Percentiles rank a stretch among this genome's conserved stretches.
phyloP scores from a whole-genome alignment of 176 grass and related monocot genomes.

The Carex scoparia region DNA sequence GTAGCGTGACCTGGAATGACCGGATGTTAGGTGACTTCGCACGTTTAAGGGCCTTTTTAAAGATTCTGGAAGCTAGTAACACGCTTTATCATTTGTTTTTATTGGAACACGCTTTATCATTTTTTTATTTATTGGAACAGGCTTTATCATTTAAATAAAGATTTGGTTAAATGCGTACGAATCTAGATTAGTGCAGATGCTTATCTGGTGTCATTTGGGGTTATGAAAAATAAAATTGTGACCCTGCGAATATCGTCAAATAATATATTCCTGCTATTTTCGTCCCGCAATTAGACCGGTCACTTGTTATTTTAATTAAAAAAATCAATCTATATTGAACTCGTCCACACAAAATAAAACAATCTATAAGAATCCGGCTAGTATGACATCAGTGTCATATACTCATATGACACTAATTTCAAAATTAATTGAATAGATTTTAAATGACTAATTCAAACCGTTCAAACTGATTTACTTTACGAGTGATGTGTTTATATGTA shows the following conservation, averaged over 20 bases:
- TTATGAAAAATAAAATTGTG: neutral
- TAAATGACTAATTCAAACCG: too few species aligned
- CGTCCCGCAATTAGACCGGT: too few species aligned
- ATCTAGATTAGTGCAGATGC: neutral
- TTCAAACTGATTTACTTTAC: too few species aligned
- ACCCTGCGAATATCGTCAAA: neutral
- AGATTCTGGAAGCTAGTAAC: neutral
- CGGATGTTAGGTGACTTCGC: neutral
- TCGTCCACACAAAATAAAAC: too few species aligned
- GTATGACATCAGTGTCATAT: too few species aligned
- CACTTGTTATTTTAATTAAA: too few species aligned
- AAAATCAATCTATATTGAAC: too few species aligned
- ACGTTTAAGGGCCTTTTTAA: neutral
- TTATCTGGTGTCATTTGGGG: neutral
- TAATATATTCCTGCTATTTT: too few species aligned
- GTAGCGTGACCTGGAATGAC: slow-evolving; percentile 7
- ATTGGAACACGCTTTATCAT: neutral
- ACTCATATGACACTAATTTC: too few species aligned
- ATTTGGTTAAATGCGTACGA: neutral
- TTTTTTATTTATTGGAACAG: neutral
- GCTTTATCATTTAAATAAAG: neutral
- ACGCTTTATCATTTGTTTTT: neutral
- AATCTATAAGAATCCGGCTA: too few species aligned
- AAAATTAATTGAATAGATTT: too few species aligned
- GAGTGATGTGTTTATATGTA: too few species aligned